Conservation (phyloP, 2,329 filamentous ascomycete genomes). For the Microcyclosporella mali region DNA sequence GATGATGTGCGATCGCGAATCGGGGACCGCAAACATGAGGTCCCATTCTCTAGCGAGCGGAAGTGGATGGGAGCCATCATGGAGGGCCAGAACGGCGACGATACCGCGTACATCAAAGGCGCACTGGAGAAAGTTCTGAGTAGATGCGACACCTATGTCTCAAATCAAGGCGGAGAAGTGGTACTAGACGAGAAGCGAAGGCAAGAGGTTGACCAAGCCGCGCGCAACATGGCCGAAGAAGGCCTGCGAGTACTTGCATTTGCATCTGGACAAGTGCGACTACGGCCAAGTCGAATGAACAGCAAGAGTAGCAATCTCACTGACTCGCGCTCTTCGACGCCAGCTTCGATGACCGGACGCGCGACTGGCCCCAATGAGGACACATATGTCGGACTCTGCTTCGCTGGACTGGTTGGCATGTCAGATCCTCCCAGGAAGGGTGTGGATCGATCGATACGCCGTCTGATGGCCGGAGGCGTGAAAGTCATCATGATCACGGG, state of each 20-base stretch:
- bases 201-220: conserved; percentile 69
- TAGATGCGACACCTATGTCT: conserved; percentile 85
- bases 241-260: conserved; percentile 89
- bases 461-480: conserved; percentile 87
- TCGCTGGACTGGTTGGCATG: conserved; percentile 93
- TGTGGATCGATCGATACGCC: conserved; percentile 80
- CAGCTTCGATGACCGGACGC: conserved; percentile 8
- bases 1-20: conserved; percentile 84
- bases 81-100: conserved; percentile 54
- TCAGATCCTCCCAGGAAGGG: conserved; percentile 89
- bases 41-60: conserved; percentile 90
- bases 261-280: conserved; percentile 65
- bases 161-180: conserved; percentile 77
- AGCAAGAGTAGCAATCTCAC: conserved; percentile 6
- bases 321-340: conserved; percentile 19
- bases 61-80: conserved; percentile 99
- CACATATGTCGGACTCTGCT: conserved; percentile 73
- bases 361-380: conserved; percentile 49
- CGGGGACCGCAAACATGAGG: conserved; percentile 75
- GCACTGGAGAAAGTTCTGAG: conserved; percentile 80
- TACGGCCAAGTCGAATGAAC: conserved; percentile 24
- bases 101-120: conserved; percentile 92
- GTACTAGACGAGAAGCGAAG: conserved; percentile 71
- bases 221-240: conserved; percentile 79
- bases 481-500: conserved; percentile 99